Evolutionary conservation across 208 protist species (phyloP).

Genomic region (Leptomonas seymouri): DNA sequence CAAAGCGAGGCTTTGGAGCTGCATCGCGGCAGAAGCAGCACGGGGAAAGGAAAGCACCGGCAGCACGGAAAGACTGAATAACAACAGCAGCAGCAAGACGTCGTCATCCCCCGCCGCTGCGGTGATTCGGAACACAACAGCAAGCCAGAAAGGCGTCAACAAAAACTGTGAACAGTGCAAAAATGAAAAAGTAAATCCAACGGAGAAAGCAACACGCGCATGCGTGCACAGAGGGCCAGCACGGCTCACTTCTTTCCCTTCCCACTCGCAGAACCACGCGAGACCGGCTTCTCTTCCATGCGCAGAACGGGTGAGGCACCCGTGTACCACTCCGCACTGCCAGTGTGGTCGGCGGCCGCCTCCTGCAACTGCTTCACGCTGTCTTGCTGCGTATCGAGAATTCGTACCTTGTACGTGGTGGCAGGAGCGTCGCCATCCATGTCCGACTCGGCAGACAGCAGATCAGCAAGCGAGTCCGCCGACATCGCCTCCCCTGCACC

Average conservation of each 20-base stretch:
- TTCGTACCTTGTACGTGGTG: slow-evolving; percentile 44
- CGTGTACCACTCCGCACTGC: slow-evolving; percentile 67
- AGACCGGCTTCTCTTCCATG: slow-evolving; percentile 21
- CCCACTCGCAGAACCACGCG: slow-evolving; percentile 4
- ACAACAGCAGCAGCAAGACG: not conserved
- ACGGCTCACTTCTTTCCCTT: slow-evolving; percentile 1
- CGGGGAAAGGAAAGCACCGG: not conserved
- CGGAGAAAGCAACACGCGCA: not conserved
- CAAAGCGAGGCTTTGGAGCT: too few species aligned
- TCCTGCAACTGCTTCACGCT: slow-evolving; percentile 65
- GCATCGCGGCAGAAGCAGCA: too few species aligned
- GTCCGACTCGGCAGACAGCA: slow-evolving; percentile 54
- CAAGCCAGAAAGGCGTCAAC: not conserved
- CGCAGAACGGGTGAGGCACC: slow-evolving; percentile 33
- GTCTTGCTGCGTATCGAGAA: slow-evolving; percentile 46
- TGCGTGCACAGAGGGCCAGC: not conserved
- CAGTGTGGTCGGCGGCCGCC: slow-evolving; percentile 59
- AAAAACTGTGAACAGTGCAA: slow-evolving; percentile 6
- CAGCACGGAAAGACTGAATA: not conserved
- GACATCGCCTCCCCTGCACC: slow-evolving; percentile 38
- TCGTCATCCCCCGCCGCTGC: not conserved
- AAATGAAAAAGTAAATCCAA: not conserved
- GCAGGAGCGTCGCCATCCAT: slow-evolving; percentile 10
- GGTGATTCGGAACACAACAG: not conserved
- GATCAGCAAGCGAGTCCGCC: slow-evolving; percentile 64